Percentiles rank a stretch among this genome's conserved stretches.
phyloP scores from a whole-genome alignment of 2,329 filamentous ascomycete species.

The Fonsecaea pugnacius region DNA sequence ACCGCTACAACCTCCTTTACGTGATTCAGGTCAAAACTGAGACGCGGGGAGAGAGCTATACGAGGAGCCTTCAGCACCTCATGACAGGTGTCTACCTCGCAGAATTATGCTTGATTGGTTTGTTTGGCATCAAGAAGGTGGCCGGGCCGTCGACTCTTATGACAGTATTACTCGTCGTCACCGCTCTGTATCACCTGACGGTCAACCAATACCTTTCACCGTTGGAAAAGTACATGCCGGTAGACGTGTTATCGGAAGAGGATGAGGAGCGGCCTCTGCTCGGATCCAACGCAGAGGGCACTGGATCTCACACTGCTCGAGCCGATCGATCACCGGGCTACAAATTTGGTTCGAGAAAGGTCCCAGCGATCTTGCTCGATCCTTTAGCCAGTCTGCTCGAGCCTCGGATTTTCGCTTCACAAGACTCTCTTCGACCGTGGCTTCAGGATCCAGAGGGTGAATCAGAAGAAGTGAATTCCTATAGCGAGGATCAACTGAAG shows the following conservation, averaged over 20 bases:
- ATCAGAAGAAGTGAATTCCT: slow-evolving; percentile 75
- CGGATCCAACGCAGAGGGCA: slow-evolving; percentile 8
- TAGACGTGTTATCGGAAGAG: slow-evolving; percentile 55
- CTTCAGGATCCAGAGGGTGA: slow-evolving; percentile 50
- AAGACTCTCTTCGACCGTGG: slow-evolving; percentile 34
- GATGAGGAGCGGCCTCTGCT: slow-evolving; percentile 39
- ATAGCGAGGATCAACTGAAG: slow-evolving; percentile 64
- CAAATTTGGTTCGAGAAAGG: slow-evolving; percentile 21
- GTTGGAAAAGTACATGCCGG: slow-evolving; percentile 69
- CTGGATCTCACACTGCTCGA: neutral
- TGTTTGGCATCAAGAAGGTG: slow-evolving; percentile 63
- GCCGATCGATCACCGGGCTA: slow-evolving; percentile 25
- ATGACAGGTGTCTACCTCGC: slow-evolving; percentile 83
- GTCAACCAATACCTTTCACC: slow-evolving; percentile 53
- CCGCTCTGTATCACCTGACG: slow-evolving; percentile 71
- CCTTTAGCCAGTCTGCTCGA: slow-evolving; percentile 69
- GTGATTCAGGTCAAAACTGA: slow-evolving; percentile 81
- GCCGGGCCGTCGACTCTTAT: slow-evolving; percentile 72
- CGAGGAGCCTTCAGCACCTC: slow-evolving; percentile 81
- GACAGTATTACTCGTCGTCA: slow-evolving; percentile 74
- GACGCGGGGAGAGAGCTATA: slow-evolving; percentile 86
- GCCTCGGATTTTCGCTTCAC: slow-evolving; percentile 34
- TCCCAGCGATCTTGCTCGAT: slow-evolving; percentile 64
- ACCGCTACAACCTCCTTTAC: slow-evolving; percentile 88
- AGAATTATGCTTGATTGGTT: slow-evolving; percentile 80